phyloP scores from a whole-genome alignment of 2,329 filamentous ascomycete species.

The Epichloe brachyelytri region DNA sequence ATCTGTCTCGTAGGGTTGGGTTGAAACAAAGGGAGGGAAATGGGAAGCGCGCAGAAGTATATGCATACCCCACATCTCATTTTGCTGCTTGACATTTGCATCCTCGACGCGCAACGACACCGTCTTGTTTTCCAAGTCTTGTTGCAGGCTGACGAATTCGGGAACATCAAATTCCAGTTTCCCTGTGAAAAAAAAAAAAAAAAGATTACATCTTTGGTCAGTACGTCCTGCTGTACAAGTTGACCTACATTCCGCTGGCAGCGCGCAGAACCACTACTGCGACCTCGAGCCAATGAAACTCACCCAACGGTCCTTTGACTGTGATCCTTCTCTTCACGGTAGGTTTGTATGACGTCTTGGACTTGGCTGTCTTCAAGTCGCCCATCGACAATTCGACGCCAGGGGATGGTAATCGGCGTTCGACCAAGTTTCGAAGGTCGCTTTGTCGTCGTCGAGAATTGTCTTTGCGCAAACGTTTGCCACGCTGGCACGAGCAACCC shows the following conservation, averaged over 20 bases:
- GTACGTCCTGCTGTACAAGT: too few relatives aligned
- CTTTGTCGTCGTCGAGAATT: constrained; percentile 59
- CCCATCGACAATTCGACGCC: constrained; percentile 67
- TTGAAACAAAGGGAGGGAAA: neutral
- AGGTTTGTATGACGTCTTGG: constrained; percentile 45
- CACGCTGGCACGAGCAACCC: constrained; percentile 63
- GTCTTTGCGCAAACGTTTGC: constrained; percentile 27
- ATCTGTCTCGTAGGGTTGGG: neutral
- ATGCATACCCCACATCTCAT: constrained; percentile 82
- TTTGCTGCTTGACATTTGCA: constrained; percentile 56
- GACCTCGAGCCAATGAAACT: constrained; percentile 13
- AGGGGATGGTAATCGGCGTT: constrained; percentile 67
- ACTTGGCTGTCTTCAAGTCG: constrained; percentile 41
- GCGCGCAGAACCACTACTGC: neutral
- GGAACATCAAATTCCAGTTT: constrained; percentile 69
- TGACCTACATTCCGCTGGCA: too few relatives aligned
- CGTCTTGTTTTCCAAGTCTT: constrained; percentile 50
- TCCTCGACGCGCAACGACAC: constrained; percentile 60
- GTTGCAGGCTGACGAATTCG: constrained; percentile 58
- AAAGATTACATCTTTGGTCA: neutral
- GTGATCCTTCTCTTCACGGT: constrained; percentile 56
- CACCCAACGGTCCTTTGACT: constrained; percentile 71
- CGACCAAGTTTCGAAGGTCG: constrained; percentile 73
- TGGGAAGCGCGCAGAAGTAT: constrained; percentile 3
- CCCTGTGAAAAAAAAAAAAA: constrained; percentile 31